These are phyloP conservation scores for Wickerhamiella australiensis DNA, from an alignment of 805 yeast species.

Conservation along the genomic window DNA sequence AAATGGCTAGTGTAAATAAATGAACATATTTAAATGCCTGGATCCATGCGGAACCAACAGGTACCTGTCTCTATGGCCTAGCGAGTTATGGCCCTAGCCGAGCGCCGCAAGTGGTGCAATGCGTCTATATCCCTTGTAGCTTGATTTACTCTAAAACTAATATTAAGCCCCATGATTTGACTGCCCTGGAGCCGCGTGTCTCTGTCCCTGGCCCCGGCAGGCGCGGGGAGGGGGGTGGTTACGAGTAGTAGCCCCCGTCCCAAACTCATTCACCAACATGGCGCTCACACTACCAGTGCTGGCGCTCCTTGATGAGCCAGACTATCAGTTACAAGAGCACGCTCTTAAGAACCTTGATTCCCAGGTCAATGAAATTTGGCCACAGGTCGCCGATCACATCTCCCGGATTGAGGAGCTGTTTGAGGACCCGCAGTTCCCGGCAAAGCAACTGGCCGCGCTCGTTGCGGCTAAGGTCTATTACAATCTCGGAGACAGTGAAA, in stretches of 20 bases:
- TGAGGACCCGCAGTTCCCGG: conserved; percentile 69
- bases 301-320: conserved; percentile 78
- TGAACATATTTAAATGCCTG: no score
- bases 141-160: no score
- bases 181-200: no score
- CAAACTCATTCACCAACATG: conserved; percentile 26
- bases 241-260: neutral
- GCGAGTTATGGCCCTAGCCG: no score
- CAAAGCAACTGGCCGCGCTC: conserved; percentile 76
- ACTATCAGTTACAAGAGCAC: conserved; percentile 60
- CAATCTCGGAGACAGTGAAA: conserved; percentile 85
- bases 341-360: conserved; percentile 73
- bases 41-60: no score
- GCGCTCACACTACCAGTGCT: conserved; percentile 73
- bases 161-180: no score
- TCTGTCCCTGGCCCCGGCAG: no score
- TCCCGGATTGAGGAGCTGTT: conserved; percentile 81
- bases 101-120: no score
- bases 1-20: no score
- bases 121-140: no score
- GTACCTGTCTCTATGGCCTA: no score
- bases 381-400: conserved; percentile 87
- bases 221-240: neutral
- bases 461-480: conserved; percentile 83
- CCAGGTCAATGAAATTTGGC: conserved; percentile 87